Base-by-base conservation (phyloP, 805 yeast species). In the Alloascoidea africana region DNA sequence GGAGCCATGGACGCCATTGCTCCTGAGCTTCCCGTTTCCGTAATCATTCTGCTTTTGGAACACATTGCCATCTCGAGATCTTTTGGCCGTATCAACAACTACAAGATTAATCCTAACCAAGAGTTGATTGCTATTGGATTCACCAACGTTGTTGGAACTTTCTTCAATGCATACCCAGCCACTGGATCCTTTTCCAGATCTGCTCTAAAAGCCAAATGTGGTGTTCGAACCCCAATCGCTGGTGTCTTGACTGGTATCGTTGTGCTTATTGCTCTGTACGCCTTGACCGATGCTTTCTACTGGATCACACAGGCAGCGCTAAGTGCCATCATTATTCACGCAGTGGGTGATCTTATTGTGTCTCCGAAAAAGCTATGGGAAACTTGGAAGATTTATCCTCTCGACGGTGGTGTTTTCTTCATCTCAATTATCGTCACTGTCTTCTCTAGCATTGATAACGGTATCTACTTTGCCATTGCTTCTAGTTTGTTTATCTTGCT, bases 151-250 rank as follows among this genome's bases (percentile, higher is more conserved):
- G 66, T 87, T 47, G 96, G 96, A 47, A 84, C 94, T 15, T 84
- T 86, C 53, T 87, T 87, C 70, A 69, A 73, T 51, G 95, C 96
- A 4, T 87, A 87, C 56, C 96, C 96, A 5, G 86, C 94, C 4
- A 87, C 96, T 3, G 96, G 96, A 35, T 87, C 96, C 1, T 87
- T 87, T 58, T 82, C 94, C 14, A 77, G 96, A 64, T 81, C 95
- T 34, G 96, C 96, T 4, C 68, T 87, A 50, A 87, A 89, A 60
- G 78, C 94, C 37, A 87, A 87, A 60, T 87, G 95, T 68, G 94
- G 94, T 54, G 96, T 87, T 35, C 73, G 86, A 53, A 87, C 96
- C 15, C 96, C 96, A 27, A 63, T 87, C 42, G 93, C 95, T 34
- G 95, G 96, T 61, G 67, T 85, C 33, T 81, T 76, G 58, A 82